Conservation (phyloP, 1,284 basidiomycete genomes). For the Rhodotorula sp. region DNA sequence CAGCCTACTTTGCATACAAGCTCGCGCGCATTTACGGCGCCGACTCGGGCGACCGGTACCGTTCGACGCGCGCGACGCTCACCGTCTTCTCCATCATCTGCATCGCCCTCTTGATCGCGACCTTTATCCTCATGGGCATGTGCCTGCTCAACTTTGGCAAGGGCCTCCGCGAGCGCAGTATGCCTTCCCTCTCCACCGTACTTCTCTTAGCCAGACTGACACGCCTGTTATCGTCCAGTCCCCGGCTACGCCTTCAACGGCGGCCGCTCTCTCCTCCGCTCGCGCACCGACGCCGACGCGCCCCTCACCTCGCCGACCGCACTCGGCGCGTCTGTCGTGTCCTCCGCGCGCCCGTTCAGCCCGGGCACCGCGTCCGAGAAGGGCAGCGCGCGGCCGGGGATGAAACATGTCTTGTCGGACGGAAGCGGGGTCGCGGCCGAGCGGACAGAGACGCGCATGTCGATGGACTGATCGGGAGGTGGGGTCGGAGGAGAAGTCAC, state of each 20-base stretch:
- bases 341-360: too few species aligned
- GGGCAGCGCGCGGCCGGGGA: too few species aligned
- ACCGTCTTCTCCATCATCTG: constrained; percentile 37
- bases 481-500: neutral
- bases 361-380: too few species aligned
- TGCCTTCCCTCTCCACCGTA: neutral
- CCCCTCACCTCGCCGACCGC: neutral
- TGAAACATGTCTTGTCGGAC: too few species aligned
- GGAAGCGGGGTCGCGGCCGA: neutral
- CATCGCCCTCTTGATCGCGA: constrained; percentile 31
- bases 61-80: constrained; percentile 26
- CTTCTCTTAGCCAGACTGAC: too few species aligned
- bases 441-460: constrained; percentile 12
- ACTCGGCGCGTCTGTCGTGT: neutral
- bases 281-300: neutral
- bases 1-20: constrained; percentile 40
- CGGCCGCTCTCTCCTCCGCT: neutral
- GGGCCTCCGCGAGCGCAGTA: constrained; percentile 34
- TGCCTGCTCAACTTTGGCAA: constrained; percentile 36
- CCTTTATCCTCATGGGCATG: constrained; percentile 30
- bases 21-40: constrained; percentile 33
- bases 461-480: neutral
- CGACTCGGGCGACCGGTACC: constrained; percentile 21
- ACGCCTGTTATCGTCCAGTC: constrained; percentile 2
- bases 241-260: constrained; percentile 29